These are phyloP conservation scores for Spergularia bocconei DNA, from an alignment of 148 eudicot genomes.

Conservation along the genomic window DNA sequence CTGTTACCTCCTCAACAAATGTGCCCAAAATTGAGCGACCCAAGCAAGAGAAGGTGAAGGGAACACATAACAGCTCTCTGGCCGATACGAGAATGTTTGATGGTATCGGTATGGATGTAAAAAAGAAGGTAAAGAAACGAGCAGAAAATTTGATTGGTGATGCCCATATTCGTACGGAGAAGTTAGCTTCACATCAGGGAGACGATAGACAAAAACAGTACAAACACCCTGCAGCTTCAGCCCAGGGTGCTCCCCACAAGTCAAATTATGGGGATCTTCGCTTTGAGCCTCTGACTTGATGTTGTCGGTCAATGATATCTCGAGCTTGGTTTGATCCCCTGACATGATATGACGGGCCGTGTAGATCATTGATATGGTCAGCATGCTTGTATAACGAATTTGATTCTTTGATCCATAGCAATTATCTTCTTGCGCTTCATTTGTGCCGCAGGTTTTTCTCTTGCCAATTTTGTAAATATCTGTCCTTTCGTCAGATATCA, in stretches of 20 bases:
- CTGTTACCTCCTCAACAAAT: conserved; percentile 31
- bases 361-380: not conserved
- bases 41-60: conserved; percentile 66
- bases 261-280: conserved; percentile 29
- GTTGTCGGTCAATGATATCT: not conserved
- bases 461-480: conserved; percentile 34
- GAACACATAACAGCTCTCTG: conserved; percentile 31
- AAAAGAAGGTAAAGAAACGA: conserved; percentile 76
- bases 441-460: conserved; percentile 11
- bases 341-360: too few relatives aligned
- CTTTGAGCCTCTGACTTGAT: conserved; percentile 42
- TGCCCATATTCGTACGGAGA: conserved; percentile 39
- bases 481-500: not conserved
- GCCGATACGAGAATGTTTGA: conserved; percentile 30
- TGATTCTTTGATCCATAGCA: conserved; percentile 6
- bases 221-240: conserved; percentile 34
- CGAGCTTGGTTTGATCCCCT: not conserved
- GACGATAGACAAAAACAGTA: conserved; percentile 49
- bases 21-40: conserved; percentile 33
- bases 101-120: conserved; percentile 23
- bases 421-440: conserved; percentile 15
- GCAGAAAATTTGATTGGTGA: conserved; percentile 42
- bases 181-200: conserved; percentile 31
- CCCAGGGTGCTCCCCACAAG: conserved; percentile 31
- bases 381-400: conserved; percentile 25